Base-by-base conservation (phyloP, 768 basidiomycete genomes). In the Mycena metata region DNA sequence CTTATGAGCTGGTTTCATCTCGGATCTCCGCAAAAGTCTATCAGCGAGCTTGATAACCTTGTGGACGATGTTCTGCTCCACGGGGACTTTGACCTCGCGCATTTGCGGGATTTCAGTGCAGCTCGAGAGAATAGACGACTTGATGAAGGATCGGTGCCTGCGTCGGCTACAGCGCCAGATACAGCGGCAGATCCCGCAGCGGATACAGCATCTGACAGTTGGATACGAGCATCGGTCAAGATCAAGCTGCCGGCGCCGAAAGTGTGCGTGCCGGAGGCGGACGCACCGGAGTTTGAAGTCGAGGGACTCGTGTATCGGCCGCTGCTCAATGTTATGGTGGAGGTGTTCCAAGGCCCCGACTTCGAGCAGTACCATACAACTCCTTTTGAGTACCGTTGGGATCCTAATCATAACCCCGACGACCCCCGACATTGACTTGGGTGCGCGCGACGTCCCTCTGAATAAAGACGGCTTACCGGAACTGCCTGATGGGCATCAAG, bases 21-120 rank as follows among this genome's bases (percentile, higher is more conserved):
- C 9, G 67, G 64, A 2, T 39, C 55, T 0, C 64, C 63, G 17
- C 52, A 61, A 2, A 78, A 77, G 52, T 78, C 78, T 13, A 33
- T 69, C 12, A 51, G 54, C 0, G 73, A 79, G 9, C 45, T 80
- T 0, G 47, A 76, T 21, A 6, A 41, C 1, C 71, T 81, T 2
- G 72, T 80, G 9, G 36, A 76, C 15, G 70, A 75, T 23, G 75
- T 78, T 5, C 36, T 81, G 8, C 62, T 75, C 3, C 55, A 50
- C 0, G 30, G 66, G 2, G 78, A 79, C 45, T 80, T 76, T 62
- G 41, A 75, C 12, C 57, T 11, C 1, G 30, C 72, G 1, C 60
- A 80, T 26, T 62, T 79, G 2, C 17, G 54, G 1, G 64, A 64
- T 0, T 81, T 80, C 36, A 66, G 55, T 59, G 67, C 74, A 0